Percentiles rank a stretch among this genome's conserved stretches.
phyloP scores from a whole-genome alignment of 139 green algal species.

The Chlorella sp. region DNA sequence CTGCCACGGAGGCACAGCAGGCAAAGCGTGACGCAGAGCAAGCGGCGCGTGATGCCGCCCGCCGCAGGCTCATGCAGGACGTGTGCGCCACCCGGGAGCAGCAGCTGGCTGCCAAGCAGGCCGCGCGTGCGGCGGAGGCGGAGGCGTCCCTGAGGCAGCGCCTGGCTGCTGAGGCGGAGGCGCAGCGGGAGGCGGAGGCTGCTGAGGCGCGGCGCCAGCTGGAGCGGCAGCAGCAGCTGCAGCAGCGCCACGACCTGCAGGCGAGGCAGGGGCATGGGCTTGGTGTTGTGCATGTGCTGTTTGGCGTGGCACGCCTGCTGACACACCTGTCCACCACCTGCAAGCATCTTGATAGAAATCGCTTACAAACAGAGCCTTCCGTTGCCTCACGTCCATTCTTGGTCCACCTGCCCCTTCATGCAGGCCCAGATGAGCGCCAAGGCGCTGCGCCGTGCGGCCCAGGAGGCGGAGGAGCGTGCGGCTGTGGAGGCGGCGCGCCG shows the following conservation, averaged over 20 bases:
- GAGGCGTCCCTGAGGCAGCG: slow-evolving; percentile 18
- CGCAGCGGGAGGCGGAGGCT: not conserved
- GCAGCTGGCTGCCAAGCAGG: slow-evolving; percentile 39
- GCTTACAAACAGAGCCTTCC: no score
- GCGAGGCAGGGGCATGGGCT: not conserved
- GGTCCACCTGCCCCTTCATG: not conserved
- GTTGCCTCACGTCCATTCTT: no score
- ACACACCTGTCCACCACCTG: no score
- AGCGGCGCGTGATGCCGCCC: slow-evolving; percentile 25
- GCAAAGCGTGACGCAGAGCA: slow-evolving; percentile 35
- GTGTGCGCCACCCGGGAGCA: slow-evolving; percentile 21
- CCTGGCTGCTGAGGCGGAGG: slow-evolving; percentile 11
- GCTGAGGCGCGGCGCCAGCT: slow-evolving; percentile 24
- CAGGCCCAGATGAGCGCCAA: slow-evolving; percentile 51
- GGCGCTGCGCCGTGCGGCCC: slow-evolving; percentile 19
- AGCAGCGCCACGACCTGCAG: slow-evolving; percentile 46
- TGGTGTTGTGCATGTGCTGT: no score
- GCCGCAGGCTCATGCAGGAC: slow-evolving; percentile 33
- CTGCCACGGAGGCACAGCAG: slow-evolving; percentile 11
- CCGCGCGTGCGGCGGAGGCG: not conserved
- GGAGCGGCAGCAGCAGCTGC: slow-evolving; percentile 30
- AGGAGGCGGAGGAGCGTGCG: slow-evolving; percentile 4
- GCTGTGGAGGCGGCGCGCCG: not conserved
- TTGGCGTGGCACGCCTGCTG: no score
- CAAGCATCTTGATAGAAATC: no score